A percentile compares a stretch with the other conserved stretches of the same genome.
phyloP scores from a whole-genome alignment of 768 basidiomycete species.

The Collybiopsis luxurians region DNA sequence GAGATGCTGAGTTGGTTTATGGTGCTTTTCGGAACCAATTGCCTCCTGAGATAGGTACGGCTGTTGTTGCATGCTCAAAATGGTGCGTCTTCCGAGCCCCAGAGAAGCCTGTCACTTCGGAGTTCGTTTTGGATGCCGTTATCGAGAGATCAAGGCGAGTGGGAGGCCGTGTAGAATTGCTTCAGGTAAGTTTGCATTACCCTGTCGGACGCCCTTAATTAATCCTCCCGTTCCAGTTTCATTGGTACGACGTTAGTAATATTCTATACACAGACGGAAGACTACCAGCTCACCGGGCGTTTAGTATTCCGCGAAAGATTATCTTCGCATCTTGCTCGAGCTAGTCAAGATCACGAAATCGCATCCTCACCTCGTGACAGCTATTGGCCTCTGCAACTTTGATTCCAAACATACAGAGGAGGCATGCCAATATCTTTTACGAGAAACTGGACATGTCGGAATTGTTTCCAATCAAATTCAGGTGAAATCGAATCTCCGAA shows the following conservation, averaged over 20 bases:
- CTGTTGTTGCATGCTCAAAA: constrained; percentile 54
- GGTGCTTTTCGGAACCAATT: constrained; percentile 44
- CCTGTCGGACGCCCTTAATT: neutral
- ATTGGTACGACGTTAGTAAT: constrained; percentile 49
- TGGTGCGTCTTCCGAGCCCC: constrained; percentile 55
- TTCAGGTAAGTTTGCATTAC: constrained; percentile 41
- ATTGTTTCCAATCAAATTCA: constrained; percentile 63
- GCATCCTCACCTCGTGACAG: constrained; percentile 31
- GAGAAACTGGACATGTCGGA: constrained; percentile 47
- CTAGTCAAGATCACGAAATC: constrained; percentile 12
- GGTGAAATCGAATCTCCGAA: constrained; percentile 25
- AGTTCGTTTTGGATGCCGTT: constrained; percentile 46
- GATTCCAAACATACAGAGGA: constrained; percentile 52
- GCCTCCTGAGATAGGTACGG: constrained; percentile 14
- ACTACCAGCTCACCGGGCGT: neutral
- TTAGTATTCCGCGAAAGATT: constrained; percentile 14
- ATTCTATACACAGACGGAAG: neutral
- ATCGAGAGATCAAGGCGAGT: constrained; percentile 49
- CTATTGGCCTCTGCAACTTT: constrained; percentile 59
- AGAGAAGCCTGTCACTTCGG: constrained; percentile 31
- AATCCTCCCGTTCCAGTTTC: constrained; percentile 35
- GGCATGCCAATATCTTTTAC: constrained; percentile 38
- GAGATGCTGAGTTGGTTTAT: constrained; percentile 28
- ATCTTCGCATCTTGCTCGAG: constrained; percentile 11
- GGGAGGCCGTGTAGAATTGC: constrained; percentile 41